Evolutionary conservation across 2,329 filamentous ascomycete genomes (phyloP).

Genomic region (Lasiodiplodia gonubiensis): DNA sequence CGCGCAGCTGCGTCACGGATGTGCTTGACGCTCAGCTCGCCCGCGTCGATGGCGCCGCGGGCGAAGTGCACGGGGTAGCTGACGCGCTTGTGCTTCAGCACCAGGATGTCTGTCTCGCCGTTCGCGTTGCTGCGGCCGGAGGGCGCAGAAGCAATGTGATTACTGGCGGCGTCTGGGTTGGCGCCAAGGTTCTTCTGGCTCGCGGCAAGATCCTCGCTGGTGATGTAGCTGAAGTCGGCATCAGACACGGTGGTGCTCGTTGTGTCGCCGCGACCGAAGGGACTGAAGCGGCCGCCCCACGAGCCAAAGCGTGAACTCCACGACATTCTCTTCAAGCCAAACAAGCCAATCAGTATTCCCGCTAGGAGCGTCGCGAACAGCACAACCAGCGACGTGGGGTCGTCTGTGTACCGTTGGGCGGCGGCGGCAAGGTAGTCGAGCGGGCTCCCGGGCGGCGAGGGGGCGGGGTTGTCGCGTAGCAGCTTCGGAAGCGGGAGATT

Average conservation of each 20-base stretch:
- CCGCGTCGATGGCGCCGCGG: slow-evolving; percentile 75
- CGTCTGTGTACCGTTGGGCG: slow-evolving; percentile 9
- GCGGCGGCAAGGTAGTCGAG: slow-evolving; percentile 12
- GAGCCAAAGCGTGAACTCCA: slow-evolving; percentile 55
- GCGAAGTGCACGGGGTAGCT: slow-evolving; percentile 75
- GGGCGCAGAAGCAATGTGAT: slow-evolving; percentile 30
- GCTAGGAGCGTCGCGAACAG: slow-evolving; percentile 39
- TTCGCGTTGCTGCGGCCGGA: slow-evolving; percentile 20
- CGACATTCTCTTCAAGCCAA: slow-evolving; percentile 48
- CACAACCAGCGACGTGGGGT: slow-evolving; percentile 24
- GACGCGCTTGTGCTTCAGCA: slow-evolving; percentile 70
- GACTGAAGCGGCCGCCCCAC: slow-evolving; percentile 55
- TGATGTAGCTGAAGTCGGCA: slow-evolving; percentile 82
- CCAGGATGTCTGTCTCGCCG: slow-evolving; percentile 69
- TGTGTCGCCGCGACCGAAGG: slow-evolving; percentile 51
- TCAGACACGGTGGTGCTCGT: slow-evolving; percentile 66
- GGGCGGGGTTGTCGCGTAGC: slow-evolving; percentile 41
- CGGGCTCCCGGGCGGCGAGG: slow-evolving; percentile 37
- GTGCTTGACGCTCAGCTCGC: slow-evolving; percentile 70
- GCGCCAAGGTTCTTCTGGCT: slow-evolving; percentile 34
- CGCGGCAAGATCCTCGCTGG: slow-evolving; percentile 70
- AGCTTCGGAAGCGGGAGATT: slow-evolving; percentile 47
- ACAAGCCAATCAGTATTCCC: slow-evolving; percentile 46
- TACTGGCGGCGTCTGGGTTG: slow-evolving; percentile 35
- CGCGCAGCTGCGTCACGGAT: slow-evolving; percentile 71